Evolutionary conservation across 495 filamentous ascomycete species (phyloP).

Genomic region (Aspergillus asperescens): DNA sequence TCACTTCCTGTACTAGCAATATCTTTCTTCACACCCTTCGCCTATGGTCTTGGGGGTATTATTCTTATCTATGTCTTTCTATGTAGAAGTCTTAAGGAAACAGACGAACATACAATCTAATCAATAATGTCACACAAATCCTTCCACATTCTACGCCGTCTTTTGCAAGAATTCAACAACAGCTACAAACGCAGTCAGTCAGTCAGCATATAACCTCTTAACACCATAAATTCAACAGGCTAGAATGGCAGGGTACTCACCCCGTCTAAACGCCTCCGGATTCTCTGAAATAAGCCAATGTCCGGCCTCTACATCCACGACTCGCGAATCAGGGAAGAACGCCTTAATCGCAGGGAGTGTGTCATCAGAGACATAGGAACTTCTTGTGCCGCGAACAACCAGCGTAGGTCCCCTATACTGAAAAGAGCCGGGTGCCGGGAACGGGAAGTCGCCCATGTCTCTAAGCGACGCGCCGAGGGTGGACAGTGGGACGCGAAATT

Average conservation of each 20-base stretch:
- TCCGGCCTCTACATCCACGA: conserved; percentile 79
- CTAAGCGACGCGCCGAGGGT: conserved; percentile 53
- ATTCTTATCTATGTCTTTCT: not conserved
- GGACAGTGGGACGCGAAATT: conserved; percentile 57
- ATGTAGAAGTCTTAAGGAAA: not conserved
- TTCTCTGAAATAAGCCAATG: conserved; percentile 96
- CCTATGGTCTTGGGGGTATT: not conserved
- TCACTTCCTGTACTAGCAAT: not conserved
- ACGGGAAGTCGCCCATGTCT: conserved; percentile 79
- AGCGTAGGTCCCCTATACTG: conserved; percentile 73
- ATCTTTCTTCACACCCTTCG: not conserved
- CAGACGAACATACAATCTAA: not conserved
- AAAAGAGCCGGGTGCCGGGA: conserved; percentile 45
- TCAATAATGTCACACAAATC: not conserved
- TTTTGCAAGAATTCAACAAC: conserved; percentile 39
- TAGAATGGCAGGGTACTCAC: conserved; percentile 41
- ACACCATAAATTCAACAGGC: not conserved
- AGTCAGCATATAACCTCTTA: not conserved
- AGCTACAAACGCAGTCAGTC: conserved; percentile 19
- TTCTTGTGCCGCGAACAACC: conserved; percentile 77
- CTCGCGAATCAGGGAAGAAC: conserved; percentile 80
- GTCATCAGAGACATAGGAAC: conserved; percentile 82
- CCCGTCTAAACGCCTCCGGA: conserved; percentile 76
- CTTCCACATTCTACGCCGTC: not conserved
- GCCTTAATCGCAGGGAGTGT: conserved; percentile 78